Evolutionary conservation across 176 grass and related monocot species (phyloP).

Genomic region (Poa annua): DNA sequence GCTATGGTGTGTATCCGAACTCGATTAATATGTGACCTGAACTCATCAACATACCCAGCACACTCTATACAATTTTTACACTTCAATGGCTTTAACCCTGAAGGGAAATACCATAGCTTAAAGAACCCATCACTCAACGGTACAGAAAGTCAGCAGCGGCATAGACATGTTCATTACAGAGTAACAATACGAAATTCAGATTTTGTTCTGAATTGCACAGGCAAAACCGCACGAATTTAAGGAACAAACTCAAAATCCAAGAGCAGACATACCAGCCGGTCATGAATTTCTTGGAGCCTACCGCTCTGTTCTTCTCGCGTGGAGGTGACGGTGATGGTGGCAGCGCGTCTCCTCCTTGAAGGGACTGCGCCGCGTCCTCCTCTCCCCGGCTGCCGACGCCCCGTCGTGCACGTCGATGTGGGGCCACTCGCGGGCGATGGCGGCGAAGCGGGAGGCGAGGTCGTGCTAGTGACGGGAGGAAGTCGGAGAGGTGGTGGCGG

Average conservation of each 20-base stretch:
- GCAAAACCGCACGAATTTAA: background rate
- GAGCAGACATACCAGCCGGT: too few relatives aligned
- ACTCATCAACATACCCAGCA: background rate
- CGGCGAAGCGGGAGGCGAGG: too few relatives aligned
- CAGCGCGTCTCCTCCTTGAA: too few relatives aligned
- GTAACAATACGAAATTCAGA: background rate
- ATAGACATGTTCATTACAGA: background rate
- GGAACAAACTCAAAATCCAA: background rate
- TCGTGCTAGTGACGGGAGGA: too few relatives aligned
- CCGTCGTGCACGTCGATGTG: too few relatives aligned
- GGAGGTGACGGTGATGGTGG: too few relatives aligned
- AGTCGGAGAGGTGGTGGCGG: too few relatives aligned
- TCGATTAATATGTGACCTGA: background rate
- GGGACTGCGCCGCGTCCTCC: too few relatives aligned
- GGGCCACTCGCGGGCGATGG: too few relatives aligned
- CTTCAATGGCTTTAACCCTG: background rate
- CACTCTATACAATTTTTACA: slow-evolving; percentile 1
- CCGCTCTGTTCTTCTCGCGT: too few relatives aligned
- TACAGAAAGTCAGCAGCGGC: background rate
- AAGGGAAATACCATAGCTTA: slow-evolving; percentile 2
- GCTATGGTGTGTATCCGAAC: background rate
- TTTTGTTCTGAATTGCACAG: background rate
- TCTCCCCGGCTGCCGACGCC: too few relatives aligned
- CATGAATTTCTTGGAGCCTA: too few relatives aligned
- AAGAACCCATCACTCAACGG: slow-evolving; percentile 5